Evolutionary conservation across 345 rosid genomes (phyloP).

Genomic region (Aquilaria yunnanensis): DNA sequence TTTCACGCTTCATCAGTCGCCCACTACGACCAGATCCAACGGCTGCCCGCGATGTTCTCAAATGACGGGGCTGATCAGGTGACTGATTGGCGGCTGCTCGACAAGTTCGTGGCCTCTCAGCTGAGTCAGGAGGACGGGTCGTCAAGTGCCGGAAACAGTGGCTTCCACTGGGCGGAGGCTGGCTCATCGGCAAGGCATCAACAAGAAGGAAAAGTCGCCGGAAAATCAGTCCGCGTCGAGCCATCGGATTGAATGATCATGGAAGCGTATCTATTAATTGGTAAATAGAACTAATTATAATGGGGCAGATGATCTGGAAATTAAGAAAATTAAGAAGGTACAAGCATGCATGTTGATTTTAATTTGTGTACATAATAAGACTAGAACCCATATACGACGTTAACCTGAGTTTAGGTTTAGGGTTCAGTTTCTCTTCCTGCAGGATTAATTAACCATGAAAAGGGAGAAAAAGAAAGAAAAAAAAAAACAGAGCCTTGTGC

Average conservation of each 20-base stretch:
- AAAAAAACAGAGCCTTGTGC: conserved; percentile 5
- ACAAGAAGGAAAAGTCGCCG: conserved; percentile 28
- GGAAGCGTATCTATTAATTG: not conserved
- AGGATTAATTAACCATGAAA: conserved; percentile 10
- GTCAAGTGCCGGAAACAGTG: conserved; percentile 17
- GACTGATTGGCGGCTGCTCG: conserved; percentile 71
- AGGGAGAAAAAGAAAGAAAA: conserved; percentile 8
- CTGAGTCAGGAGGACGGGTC: conserved; percentile 53
- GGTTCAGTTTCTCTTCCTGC: conserved; percentile 13
- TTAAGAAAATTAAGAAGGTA: conserved; percentile 3
- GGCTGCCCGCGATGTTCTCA: conserved; percentile 16
- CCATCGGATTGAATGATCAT: conserved; percentile 37
- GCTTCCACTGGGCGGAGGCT: conserved; percentile 19
- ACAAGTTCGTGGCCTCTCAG: conserved; percentile 74
- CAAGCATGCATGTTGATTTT: conserved; percentile 12
- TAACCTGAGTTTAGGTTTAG: conserved; percentile 14
- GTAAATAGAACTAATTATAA: conserved; percentile 16
- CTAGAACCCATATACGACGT: conserved; percentile 5
- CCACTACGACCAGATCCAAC: conserved; percentile 31
- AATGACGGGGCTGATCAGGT: conserved; percentile 33
- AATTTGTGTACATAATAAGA: conserved; percentile 40
- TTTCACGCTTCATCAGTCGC: conserved; percentile 26
- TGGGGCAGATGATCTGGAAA: conserved; percentile 27
- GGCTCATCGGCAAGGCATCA: conserved; percentile 21
- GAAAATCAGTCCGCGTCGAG: conserved; percentile 33